These are phyloP conservation scores for Fragaria nilgerrensis DNA, from an alignment of 306 rosid species.

Conservation along the genomic window DNA sequence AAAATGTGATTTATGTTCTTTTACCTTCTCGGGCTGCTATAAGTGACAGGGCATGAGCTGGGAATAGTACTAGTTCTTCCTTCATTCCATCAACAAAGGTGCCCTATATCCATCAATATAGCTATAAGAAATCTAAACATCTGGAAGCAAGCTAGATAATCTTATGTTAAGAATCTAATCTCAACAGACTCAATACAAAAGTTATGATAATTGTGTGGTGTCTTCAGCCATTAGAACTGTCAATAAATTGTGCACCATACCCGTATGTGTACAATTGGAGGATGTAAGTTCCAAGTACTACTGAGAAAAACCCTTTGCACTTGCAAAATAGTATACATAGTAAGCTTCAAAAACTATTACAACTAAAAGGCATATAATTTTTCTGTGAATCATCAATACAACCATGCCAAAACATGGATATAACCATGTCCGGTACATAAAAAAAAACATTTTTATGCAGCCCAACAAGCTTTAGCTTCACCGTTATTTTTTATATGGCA, in stretches of 20 bases:
- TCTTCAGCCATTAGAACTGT: background rate
- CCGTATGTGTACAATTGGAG: background rate
- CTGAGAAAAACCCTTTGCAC: background rate
- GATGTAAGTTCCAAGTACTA: background rate
- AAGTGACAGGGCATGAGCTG: slow-evolving; percentile 96
- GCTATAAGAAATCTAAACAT: slow-evolving; percentile 16
- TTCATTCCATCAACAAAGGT: slow-evolving; percentile 94
- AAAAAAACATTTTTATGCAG: background rate
- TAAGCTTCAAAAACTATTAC: background rate
- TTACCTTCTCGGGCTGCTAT: slow-evolving; percentile 99
- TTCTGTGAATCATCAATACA: background rate
- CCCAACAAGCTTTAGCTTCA: background rate
- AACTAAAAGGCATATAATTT: background rate
- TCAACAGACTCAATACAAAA: too few species aligned
- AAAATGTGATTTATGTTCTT: slow-evolving; percentile 18
- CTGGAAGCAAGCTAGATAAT: slow-evolving; percentile 14
- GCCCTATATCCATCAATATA: slow-evolving; percentile 58
- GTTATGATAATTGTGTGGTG: background rate
- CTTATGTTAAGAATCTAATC: too few species aligned
- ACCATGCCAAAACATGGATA: background rate
- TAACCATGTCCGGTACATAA: background rate
- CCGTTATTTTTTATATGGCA: too few species aligned
- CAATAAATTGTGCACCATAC: background rate
- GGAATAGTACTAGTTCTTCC: slow-evolving; percentile 98
- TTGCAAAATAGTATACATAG: background rate